These are phyloP conservation scores for Cryptosporidium ryanae DNA, from an alignment of 169 alveolate genomes.

Conservation along the genomic window DNA sequence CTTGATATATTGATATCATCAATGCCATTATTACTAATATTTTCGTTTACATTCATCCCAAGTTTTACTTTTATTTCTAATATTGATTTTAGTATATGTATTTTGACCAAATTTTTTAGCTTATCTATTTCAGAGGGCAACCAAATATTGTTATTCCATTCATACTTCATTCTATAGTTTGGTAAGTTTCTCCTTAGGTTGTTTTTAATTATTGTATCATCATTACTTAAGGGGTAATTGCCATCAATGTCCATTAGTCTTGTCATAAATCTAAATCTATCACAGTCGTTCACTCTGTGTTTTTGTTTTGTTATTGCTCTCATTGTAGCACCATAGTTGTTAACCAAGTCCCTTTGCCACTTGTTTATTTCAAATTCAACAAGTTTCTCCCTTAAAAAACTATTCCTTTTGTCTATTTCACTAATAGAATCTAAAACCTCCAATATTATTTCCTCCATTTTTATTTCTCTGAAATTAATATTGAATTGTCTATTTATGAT, in stretches of 20 bases:
- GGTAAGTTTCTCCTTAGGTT: conserved; percentile 43
- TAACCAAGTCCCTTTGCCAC: conserved; percentile 62
- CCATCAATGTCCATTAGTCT: conserved; percentile 29
- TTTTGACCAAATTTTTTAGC: conserved; percentile 24
- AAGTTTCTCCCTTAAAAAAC: neutral
- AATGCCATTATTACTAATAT: neutral
- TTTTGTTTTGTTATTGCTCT: neutral
- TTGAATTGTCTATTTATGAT: neutral
- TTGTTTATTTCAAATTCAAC: neutral
- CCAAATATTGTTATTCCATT: conserved; percentile 68
- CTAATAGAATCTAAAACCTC: conserved; percentile 18
- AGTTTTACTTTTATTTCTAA: conserved; percentile 29
- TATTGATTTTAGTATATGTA: conserved; percentile 38
- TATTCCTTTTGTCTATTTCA: conserved; percentile 4
- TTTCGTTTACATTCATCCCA: conserved; percentile 5
- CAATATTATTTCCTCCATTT: conserved; percentile 19
- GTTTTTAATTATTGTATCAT: conserved; percentile 39
- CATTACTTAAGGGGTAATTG: conserved; percentile 34
- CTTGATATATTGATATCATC: conserved; percentile 28
- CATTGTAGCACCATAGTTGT: conserved; percentile 6
- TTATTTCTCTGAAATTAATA: neutral
- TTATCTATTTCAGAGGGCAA: conserved; percentile 41
- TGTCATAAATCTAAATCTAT: conserved; percentile 27
- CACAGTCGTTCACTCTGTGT: neutral
- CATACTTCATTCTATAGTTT: conserved; percentile 58